Evolutionary conservation across 139 green algal species (phyloP).

Genomic region (Chlorella vulgaris): DNA sequence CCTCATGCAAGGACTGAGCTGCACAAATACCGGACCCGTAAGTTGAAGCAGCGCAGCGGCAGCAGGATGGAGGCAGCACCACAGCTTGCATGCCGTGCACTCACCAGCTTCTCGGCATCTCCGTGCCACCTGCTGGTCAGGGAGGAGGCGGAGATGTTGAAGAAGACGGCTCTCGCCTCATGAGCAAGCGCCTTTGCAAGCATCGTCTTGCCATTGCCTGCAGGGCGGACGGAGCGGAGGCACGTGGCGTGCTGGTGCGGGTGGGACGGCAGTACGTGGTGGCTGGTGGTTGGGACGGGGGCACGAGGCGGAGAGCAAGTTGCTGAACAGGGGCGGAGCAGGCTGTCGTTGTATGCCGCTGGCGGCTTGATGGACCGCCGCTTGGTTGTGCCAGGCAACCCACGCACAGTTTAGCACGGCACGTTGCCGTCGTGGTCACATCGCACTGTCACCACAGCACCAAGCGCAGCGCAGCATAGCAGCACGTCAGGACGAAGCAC

Average conservation of each 20-base stretch:
- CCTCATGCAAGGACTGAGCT: too few species aligned
- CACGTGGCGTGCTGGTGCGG: too few species aligned
- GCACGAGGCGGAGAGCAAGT: too few species aligned
- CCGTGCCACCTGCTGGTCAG: conserved; percentile 90
- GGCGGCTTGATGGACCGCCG: neutral
- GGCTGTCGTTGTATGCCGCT: neutral
- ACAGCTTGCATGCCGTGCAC: neutral
- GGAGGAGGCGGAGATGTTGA: conserved; percentile 82
- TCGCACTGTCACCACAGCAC: too few species aligned
- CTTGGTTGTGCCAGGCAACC: too few species aligned
- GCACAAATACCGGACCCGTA: too few species aligned
- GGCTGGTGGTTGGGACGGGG: neutral
- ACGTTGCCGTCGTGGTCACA: too few species aligned
- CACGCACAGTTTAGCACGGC: too few species aligned
- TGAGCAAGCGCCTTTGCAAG: conserved; percentile 67
- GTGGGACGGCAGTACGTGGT: conserved; percentile 46
- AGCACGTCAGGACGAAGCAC: too few species aligned
- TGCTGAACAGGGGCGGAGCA: too few species aligned
- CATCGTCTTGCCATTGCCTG: conserved; percentile 88
- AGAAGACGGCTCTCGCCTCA: conserved; percentile 78
- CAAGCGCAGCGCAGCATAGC: neutral
- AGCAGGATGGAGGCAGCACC: too few species aligned
- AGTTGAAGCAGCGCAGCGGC: too few species aligned
- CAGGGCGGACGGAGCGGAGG: conserved; percentile 84
- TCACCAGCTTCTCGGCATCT: conserved; percentile 93